phyloP scores from a whole-genome alignment of 1,284 basidiomycete genomes.

The Leccinum angustisporum region DNA sequence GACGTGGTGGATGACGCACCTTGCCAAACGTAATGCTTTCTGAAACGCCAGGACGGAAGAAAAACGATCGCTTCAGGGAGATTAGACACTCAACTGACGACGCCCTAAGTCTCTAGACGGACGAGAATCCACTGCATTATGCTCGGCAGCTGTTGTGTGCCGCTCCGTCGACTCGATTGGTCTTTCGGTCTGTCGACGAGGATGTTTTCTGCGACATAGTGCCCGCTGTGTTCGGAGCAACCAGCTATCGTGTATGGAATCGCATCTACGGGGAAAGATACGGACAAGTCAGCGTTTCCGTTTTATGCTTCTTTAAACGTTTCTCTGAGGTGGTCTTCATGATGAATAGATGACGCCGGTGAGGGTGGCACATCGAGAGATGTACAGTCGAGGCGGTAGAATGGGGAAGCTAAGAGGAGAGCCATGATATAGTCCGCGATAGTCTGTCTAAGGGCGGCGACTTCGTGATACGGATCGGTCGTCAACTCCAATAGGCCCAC shows the following conservation, averaged over 20 bases:
- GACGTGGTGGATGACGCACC: constrained; percentile 40
- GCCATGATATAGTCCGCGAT: constrained; percentile 93
- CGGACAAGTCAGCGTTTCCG: no score
- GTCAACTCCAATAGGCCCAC: constrained; percentile 89
- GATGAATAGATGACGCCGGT: no score
- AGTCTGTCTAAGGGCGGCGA: constrained; percentile 87
- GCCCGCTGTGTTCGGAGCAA: constrained; percentile 67
- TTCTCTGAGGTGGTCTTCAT: no score
- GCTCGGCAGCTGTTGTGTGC: constrained; percentile 52
- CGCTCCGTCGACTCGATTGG: constrained; percentile 71
- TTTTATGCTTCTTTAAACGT: no score
- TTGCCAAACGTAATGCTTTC: constrained; percentile 35
- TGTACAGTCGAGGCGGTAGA: constrained; percentile 69
- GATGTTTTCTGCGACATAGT: constrained; percentile 69
- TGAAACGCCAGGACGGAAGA: constrained; percentile 26
- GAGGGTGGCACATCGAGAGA: constrained; percentile 55
- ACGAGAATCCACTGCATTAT: constrained; percentile 71
- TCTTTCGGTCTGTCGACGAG: constrained; percentile 61
- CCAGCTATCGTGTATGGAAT: constrained; percentile 53
- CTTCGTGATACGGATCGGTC: constrained; percentile 91
- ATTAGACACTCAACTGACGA: constrained; percentile 60
- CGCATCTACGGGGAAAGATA: constrained; percentile 10
- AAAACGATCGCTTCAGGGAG: background rate
- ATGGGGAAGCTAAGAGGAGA: constrained; percentile 84
- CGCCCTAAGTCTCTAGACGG: constrained; percentile 51